Evolutionary conservation across 495 filamentous ascomycete genomes (phyloP), one percentile per base, ranked within the genome.

Genomic region (Aspergillus wentii): DNA sequence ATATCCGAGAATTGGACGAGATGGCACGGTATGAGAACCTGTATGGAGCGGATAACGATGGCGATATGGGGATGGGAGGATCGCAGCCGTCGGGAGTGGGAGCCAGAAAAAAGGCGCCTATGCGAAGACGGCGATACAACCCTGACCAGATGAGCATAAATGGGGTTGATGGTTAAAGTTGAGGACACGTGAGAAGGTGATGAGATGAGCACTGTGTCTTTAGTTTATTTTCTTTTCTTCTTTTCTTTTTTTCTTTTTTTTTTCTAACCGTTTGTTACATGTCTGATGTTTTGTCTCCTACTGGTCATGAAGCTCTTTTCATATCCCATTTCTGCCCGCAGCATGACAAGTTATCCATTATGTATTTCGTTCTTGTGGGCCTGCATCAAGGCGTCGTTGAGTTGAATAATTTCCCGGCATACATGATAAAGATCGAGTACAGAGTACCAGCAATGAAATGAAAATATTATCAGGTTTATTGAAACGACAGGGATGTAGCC

Each of bases 1-100:
- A 96, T 48, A 69, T 96, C 30, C 74, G 62, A 13, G 82, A 91
- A 48, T 64, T 97, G 32, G 90, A 98, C 39, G 92, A 98, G 65
- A 78, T 76, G 43, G 59, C 76, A 21, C 58, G 64, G 13, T 83
- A 71, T 38, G 59, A 55, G 30, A 52, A 57, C 23, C 60, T n/a
- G n/a, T n/a, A n/a, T n/a, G n/a, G n/a, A n/a, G n/a, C 49, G 8
- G 76, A 78, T 23, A 66, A 65, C 21, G 74, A 75, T 25, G 69
- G 65, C 19, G 75, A 75, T 33, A 63, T 48, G 22, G 58, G 59
- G 33, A 67, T 61, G 61, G 10, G 14, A 13, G 26, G 10, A 56
- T 50, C 21, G 41, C 51, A 17, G 47, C 33, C 30, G 16, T 27
- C 18, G 38, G 49, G 40, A 41, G 54, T 69, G 25, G 71, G 62